Base-by-base conservation (phyloP, 1,284 basidiomycete species). In the Ceratobasidium sp. region DNA sequence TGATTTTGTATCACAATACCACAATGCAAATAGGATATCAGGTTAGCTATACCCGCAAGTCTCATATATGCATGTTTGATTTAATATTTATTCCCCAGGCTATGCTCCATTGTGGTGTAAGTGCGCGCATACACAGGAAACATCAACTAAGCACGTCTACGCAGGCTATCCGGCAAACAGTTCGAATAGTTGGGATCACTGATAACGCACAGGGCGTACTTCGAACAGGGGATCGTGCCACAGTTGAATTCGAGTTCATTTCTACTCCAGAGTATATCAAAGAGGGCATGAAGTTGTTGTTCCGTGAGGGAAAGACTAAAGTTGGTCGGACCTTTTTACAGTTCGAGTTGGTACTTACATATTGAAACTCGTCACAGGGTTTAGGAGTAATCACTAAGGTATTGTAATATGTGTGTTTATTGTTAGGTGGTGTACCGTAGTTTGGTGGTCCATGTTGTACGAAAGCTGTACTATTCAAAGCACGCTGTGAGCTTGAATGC, bases 291-390 rank as follows among this genome's bases (percentile, higher is more conserved):
- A 93, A 96, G 80, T 84, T 97, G 34, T 81, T 97, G 18, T 93
- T 97, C 79, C 85, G 96, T 59, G 96, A 97, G 81, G 95, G 94
- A 4, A 94, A 94, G 83, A 96, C 94, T 0, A 97, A 96, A 85
- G 93, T 92, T 65, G 26, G 80, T 58, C 16, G 34, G 8, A 23
- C 8, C n/a, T 9, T 26, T 28, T 21, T 48, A 23, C 9, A n/a
- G n/a, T 12, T 5, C 16, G 26, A 39, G 1, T 18, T 30, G 34
- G 41, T 12, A 14, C 50, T 52, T 18, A 26, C 28, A n/a, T n/a
- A n/a, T 30, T 28, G 16, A 16, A 59, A 21, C 34, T 8, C 21
- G 32, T 30, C 8, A 9, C 43, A 77, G 75, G 77, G 77, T 2
- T 57, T 78, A 16, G 79, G 79, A 3, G 78, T 80, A 14, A 77